Evolutionary conservation across 805 yeast species (phyloP).

Genomic region (Cyberlindnera samutprakarnensis): DNA sequence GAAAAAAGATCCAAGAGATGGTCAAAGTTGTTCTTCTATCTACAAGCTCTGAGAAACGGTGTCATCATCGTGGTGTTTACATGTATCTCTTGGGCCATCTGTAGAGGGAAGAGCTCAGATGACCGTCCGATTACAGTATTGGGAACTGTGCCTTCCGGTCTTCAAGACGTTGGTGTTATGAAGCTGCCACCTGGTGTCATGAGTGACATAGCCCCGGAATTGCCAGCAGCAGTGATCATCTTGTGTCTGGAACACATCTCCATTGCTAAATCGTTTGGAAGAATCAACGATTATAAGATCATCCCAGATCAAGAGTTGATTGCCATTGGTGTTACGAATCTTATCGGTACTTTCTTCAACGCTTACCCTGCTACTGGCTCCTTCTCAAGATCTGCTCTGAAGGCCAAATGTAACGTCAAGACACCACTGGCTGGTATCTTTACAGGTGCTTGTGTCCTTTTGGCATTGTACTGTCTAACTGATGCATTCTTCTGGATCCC

Average conservation of each 20-base stretch:
- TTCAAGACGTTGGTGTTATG: conserved; percentile 70
- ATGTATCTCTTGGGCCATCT: conserved; percentile 71
- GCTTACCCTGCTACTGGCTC: conserved; percentile 97
- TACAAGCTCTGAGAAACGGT: conserved; percentile 74
- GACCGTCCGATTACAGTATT: conserved; percentile 47
- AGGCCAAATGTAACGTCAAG: conserved; percentile 91
- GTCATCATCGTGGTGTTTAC: conserved; percentile 77
- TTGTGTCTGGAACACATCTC: conserved; percentile 88
- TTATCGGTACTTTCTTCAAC: conserved; percentile 84
- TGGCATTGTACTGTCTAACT: conserved; percentile 82
- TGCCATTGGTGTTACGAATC: conserved; percentile 88
- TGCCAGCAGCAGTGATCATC: conserved; percentile 82
- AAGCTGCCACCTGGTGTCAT: conserved; percentile 52
- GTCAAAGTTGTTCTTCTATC: conserved; percentile 52
- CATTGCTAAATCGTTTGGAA: conserved; percentile 87
- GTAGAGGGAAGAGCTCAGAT: conserved; percentile 39
- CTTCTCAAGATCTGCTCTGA: conserved; percentile 88
- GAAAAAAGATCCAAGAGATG: conserved; percentile 58
- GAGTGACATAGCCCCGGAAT: conserved; percentile 57
- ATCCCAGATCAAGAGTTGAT: conserved; percentile 90
- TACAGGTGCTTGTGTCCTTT: conserved; percentile 81
- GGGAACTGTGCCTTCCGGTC: conserved; percentile 79
- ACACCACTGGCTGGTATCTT: conserved; percentile 90
- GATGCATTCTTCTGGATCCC: conserved; percentile 84
- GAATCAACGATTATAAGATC: conserved; percentile 85